These are phyloP conservation scores for Mortierella sp. DNA, from an alignment of 371 early-diverging fungal genomes.

Conservation along the genomic window DNA sequence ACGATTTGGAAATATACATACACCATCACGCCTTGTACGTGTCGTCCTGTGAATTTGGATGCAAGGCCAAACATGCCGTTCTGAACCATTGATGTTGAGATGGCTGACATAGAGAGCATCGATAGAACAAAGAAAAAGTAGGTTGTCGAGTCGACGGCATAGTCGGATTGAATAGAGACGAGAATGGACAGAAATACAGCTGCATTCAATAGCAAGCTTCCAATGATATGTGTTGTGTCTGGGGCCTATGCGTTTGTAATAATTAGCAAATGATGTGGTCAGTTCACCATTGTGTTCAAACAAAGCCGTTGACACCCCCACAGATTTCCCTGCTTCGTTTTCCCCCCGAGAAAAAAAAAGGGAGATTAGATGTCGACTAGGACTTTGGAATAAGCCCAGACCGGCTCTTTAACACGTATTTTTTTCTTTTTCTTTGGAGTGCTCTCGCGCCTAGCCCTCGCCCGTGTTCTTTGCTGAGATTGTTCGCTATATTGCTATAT, in stretches of 20 bases:
- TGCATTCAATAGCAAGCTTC: constrained; percentile 62
- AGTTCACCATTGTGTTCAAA: background rate
- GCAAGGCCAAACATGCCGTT: constrained; percentile 83
- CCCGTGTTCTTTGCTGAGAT: background rate
- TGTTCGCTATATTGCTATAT: background rate
- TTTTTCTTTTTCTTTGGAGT: too few relatives aligned
- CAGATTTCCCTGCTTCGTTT: too few relatives aligned
- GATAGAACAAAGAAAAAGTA: constrained; percentile 75
- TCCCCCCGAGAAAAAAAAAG: constrained; percentile 5
- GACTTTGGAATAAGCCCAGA: too few relatives aligned
- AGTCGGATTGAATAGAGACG: constrained; percentile 55
- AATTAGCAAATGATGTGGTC: background rate
- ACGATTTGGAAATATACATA: constrained; percentile 31
- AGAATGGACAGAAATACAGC: constrained; percentile 59
- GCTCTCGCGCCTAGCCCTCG: background rate
- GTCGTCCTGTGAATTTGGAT: constrained; percentile 76
- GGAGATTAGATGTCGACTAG: too few relatives aligned
- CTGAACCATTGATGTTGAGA: constrained; percentile 74
- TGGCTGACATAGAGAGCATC: constrained; percentile 72
- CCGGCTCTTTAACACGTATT: too few relatives aligned
- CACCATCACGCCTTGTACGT: constrained; percentile 83
- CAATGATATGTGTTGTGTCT: constrained; percentile 53
- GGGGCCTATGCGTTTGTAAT: constrained; percentile 25
- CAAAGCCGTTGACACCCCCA: background rate
- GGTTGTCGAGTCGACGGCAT: constrained; percentile 45